Evolutionary conservation across 2,329 filamentous ascomycete species (phyloP), one percentile per base, ranked within the genome.

Genomic region (Colletotrichum sp.): DNA sequence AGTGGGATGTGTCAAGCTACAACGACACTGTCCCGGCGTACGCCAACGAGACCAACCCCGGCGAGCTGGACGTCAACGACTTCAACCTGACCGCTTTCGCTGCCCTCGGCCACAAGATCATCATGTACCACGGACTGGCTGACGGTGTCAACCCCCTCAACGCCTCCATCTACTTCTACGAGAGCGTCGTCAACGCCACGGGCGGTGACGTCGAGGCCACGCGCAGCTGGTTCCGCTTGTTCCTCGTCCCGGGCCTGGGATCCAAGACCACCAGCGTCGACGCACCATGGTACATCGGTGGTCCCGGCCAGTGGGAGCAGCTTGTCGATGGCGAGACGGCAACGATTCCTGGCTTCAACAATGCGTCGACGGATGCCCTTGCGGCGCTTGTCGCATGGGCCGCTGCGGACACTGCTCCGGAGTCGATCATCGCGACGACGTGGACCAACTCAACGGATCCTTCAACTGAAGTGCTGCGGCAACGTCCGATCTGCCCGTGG

Each of bases 211-310:
- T 81, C 44, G 78, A 79, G 16, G 75, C 69, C 10, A 86, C 87
- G 39, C 88, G 86, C 4, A 85, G 88, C 21, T 88, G 88, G 81
- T 92, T 90, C 83, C 80, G 82, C 4, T 86, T 88, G 77, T 90
- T 90, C 80, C 81, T 82, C 21, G 85, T 90, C 13, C 88, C 88
- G 4, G 89, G 89, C 1, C 88, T 90, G 87, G 83, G 82, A 13
- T 90, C 91, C 80, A 72, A 77, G 24, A 49, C 77, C 72, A 82
- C 84, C 8, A 66, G 77, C 5, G 82, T 83, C n/a, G 81, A 84
- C 67, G 85, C 86, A 16, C 86, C 87, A 15, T 88, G 85, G 84
- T 84, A 85, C 57, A 82, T 88, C 39, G 85, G 80, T 13, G 72
- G 72, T 82, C 80, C 18, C 84, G 71, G 81, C 81, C 18, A 77